Evolutionary conservation across 495 filamentous ascomycete species (phyloP), one percentile per base, ranked within the genome.

Genomic region (Penicillium antarcticum): DNA sequence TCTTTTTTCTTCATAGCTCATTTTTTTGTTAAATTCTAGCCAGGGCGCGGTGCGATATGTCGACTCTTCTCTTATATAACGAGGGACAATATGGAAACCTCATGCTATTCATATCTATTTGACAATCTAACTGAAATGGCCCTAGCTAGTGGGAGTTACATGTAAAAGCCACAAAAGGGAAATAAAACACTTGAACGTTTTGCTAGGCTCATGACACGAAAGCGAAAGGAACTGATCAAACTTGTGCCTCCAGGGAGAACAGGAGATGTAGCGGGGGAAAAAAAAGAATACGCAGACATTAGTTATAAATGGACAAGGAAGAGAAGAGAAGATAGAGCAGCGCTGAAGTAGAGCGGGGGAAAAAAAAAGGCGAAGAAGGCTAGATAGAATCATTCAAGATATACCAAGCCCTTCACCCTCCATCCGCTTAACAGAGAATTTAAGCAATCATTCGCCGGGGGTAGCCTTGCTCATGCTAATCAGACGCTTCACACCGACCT

Each of bases 401-500:
- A 39, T 48, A 41, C 43, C 33, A 50, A 47, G 41, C 46, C 42
- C 41, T 49, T 45, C 33, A 24, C 48, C 17, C 36, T 53, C 31
- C 41, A 35, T 46, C 35, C 24, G 17, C 43, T 18, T 23, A 23
- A 34, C 17, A 55, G 11, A 16, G 21, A 34, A 41, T 29, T 29
- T 14, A 18, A 39, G 26, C 14, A 12, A n/a, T 34, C 38, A 49
- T 51, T 69, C 56, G 69, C 35, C 26, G 9, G 80, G 83, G 16
- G 91, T 94, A 38, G 80, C 86, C 66, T 85, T 85, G 74, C 89
- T 94, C 89, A 96, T 95, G 65, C 83, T 84, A 57, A 97, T 91
- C 58, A 97, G 76, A 48, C 92, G 82, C 75, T 95, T 97, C 21
- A 97, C 86, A 55, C 92, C 92, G 53, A 91, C 86, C 89, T 95